Conservation (phyloP, 2,329 filamentous ascomycete species). For the Biscogniauxia marginata region DNA sequence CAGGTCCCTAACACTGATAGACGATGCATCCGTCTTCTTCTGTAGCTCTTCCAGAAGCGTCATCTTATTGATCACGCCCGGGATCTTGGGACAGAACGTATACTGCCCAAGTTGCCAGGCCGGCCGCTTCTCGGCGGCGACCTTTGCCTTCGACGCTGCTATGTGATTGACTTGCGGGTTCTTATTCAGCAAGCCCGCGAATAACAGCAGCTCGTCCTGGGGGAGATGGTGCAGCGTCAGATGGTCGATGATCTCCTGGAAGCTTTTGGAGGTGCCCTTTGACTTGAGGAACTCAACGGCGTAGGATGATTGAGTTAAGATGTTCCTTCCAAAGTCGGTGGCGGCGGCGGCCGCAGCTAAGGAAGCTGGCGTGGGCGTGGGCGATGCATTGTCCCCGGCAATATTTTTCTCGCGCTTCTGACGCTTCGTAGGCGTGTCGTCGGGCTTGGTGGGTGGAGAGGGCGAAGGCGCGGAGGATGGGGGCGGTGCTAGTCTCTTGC, state of each 20-base stretch:
- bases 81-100: slow-evolving; percentile 77
- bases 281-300: slow-evolving; percentile 80
- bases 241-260: slow-evolving; percentile 77
- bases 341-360: slow-evolving; percentile 49
- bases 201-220: slow-evolving; percentile 57
- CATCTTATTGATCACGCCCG: slow-evolving; percentile 72
- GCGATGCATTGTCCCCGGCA: slow-evolving; percentile 20
- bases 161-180: slow-evolving; percentile 60
- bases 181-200: slow-evolving; percentile 66
- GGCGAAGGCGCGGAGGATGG: slow-evolving; percentile 60
- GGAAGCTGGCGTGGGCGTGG: slow-evolving; percentile 29
- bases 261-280: slow-evolving; percentile 65
- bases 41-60: slow-evolving; percentile 81
- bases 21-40: slow-evolving; percentile 74
- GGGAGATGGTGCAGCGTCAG: slow-evolving; percentile 67
- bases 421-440: slow-evolving; percentile 50
- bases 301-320: slow-evolving; percentile 85
- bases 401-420: slow-evolving; percentile 55
- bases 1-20: slow-evolving; percentile 81
- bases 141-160: slow-evolving; percentile 58
- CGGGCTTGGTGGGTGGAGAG: slow-evolving; percentile 46
- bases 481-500: slow-evolving; percentile 53
- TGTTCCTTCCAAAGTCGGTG: slow-evolving; percentile 73
- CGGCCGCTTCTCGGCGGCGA: slow-evolving; percentile 47
- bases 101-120: slow-evolving; percentile 71